These are phyloP conservation scores for Lineolata rhizophorae DNA, from an alignment of 495 filamentous ascomycete species.

Conservation along the genomic window DNA sequence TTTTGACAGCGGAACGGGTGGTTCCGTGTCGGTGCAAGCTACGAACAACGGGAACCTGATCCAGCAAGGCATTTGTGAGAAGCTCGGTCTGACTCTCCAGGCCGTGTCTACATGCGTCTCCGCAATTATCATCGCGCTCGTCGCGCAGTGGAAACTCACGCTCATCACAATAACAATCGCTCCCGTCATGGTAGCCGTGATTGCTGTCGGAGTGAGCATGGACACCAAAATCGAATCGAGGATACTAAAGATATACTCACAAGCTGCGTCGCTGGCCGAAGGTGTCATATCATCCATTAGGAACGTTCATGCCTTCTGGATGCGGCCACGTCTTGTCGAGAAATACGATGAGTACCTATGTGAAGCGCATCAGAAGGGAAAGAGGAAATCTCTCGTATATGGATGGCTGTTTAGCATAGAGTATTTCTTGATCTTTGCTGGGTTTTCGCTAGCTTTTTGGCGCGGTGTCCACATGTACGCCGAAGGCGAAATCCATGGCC, in stretches of 20 bases:
- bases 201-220: slow-evolving; percentile 7
- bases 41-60: slow-evolving; percentile 26
- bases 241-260: slow-evolving; percentile 8
- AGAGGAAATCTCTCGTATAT: slow-evolving; percentile 12
- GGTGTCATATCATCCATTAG: slow-evolving; percentile 13
- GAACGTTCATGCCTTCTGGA: slow-evolving; percentile 14
- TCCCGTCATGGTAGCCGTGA: slow-evolving; percentile 11
- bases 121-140: slow-evolving; percentile 32
- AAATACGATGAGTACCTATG: slow-evolving; percentile 9
- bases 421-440: slow-evolving; percentile 12
- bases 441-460: slow-evolving; percentile 13
- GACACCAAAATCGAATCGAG: slow-evolving; percentile 8
- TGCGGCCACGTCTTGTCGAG: slow-evolving; percentile 4
- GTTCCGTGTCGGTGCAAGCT: slow-evolving; percentile 5
- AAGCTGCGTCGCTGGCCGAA: slow-evolving; percentile 11
- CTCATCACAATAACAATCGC: slow-evolving; percentile 11
- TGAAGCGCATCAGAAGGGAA: slow-evolving; percentile 9
- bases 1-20: slow-evolving; percentile 9
- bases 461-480: slow-evolving; percentile 13
- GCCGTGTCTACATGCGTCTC: slow-evolving; percentile 26
- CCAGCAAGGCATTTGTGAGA: slow-evolving; percentile 45
- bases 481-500: slow-evolving; percentile 10
- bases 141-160: slow-evolving; percentile 31
- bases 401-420: slow-evolving; percentile 11
- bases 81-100: slow-evolving; percentile 30